These are phyloP conservation scores for Opeltia flavorubescens DNA, from an alignment of 495 filamentous ascomycete genomes.

Conservation along the genomic window DNA sequence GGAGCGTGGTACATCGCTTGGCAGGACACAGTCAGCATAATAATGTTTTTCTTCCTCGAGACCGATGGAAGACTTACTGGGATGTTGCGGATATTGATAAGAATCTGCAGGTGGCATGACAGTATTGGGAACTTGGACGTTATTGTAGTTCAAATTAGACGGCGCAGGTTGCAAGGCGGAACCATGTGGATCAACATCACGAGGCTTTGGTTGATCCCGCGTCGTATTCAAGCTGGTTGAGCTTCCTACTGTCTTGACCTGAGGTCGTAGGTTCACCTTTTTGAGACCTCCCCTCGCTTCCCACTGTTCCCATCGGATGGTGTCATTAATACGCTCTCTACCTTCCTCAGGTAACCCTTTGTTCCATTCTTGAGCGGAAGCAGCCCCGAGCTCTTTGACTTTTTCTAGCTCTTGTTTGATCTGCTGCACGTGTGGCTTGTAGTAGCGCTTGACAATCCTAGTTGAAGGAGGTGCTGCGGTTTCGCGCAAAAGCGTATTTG, in stretches of 20 bases:
- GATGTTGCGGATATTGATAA: constrained; percentile 1
- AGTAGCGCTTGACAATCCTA: constrained; percentile 47
- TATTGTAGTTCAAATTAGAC: too few relatives aligned
- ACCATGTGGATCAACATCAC: too few relatives aligned
- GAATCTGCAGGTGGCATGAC: too few relatives aligned
- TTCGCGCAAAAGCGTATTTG: constrained; percentile 35
- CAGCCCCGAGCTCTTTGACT: constrained; percentile 42
- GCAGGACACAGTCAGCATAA: neutral
- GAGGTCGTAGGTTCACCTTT: constrained; percentile 7
- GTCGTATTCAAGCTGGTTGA: neutral
- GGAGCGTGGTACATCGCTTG: constrained; percentile 7
- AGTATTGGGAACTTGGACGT: too few relatives aligned
- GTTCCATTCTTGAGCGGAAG: constrained; percentile 56
- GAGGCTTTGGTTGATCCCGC: neutral
- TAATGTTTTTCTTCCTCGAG: neutral
- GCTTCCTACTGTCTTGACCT: neutral
- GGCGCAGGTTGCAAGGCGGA: too few relatives aligned
- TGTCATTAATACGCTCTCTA: constrained; percentile 37
- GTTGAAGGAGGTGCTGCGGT: constrained; percentile 28
- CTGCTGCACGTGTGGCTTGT: constrained; percentile 37
- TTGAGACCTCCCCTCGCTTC: constrained; percentile 33
- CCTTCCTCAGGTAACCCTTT: constrained; percentile 52
- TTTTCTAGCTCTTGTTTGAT: constrained; percentile 42
- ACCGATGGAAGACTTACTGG: constrained; percentile 3
- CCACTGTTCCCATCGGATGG: constrained; percentile 58